Evolutionary conservation across 768 basidiomycete genomes (phyloP).

Genomic region (Mycena alexandri): DNA sequence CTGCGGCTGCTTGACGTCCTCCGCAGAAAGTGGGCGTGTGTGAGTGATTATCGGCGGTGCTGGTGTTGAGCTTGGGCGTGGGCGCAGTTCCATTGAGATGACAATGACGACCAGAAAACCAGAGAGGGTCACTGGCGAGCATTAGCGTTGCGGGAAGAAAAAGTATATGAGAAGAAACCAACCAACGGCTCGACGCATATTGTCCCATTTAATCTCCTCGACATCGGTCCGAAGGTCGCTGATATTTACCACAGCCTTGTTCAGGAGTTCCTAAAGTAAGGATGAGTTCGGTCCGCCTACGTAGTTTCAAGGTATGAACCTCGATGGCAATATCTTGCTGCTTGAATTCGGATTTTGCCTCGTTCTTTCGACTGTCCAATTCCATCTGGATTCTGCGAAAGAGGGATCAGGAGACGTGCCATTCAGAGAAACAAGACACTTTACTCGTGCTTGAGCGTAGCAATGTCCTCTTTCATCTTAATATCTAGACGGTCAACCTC

Average conservation of each 20-base stretch:
- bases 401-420: slow-evolving; percentile 17
- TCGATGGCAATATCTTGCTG: slow-evolving; percentile 88
- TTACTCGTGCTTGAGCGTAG: slow-evolving; percentile 92
- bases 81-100: slow-evolving; percentile 76
- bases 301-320: slow-evolving; percentile 53
- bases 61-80: slow-evolving; percentile 50
- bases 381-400: slow-evolving; percentile 93
- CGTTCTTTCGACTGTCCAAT: slow-evolving; percentile 92
- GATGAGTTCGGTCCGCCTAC: neutral
- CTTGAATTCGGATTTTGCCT: slow-evolving; percentile 87
- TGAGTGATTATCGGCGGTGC: slow-evolving; percentile 43
- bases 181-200: slow-evolving; percentile 88
- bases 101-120: slow-evolving; percentile 80
- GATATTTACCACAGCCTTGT: slow-evolving; percentile 77
- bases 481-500: slow-evolving; percentile 89
- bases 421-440: slow-evolving; percentile 46
- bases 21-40: slow-evolving; percentile 46
- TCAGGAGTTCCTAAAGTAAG: slow-evolving; percentile 72
- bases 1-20: slow-evolving; percentile 46
- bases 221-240: slow-evolving; percentile 86
- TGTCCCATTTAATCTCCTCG: slow-evolving; percentile 91
- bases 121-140: slow-evolving; percentile 65
- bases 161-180: slow-evolving; percentile 44
- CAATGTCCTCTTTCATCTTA: slow-evolving; percentile 95
- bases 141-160: slow-evolving; percentile 20